Evolutionary conservation across 768 basidiomycete species (phyloP), one percentile per base, ranked within the genome.

Genomic region (Strobilomyces echinocephalus): DNA sequence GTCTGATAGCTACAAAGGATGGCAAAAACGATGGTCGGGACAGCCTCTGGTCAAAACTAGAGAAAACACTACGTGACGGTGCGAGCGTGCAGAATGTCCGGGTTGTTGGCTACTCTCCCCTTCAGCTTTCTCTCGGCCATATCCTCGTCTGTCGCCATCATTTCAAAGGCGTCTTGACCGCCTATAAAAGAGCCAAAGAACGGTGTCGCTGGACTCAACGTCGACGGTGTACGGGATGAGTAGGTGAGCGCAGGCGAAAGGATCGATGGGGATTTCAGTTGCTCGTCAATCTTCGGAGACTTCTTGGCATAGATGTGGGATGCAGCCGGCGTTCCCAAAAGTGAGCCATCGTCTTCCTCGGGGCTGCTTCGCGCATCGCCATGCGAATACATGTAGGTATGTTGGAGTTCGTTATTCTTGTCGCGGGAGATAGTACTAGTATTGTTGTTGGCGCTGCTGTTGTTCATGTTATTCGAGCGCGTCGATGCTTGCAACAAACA

Each of bases 181-280:
- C 64, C 51, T 18, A 45, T 46, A 63, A 87, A 85, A 8, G 81
- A 79, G 26, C 80, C 79, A 68, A 86, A 83, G 71, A 85, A 87
- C 11, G 85, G 85, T 11, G 85, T 87, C 11, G 83, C 79, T 16
- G 85, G 85, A 63, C 85, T 87, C 50, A 86, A 73, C 28, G 82
- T 85, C 36, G 82, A 80, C 15, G 83, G 80, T 26, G 84, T 82
- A 41, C 74, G 73, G 20, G 77, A 82, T n/a, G 82, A 82, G 61
- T 83, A 87, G 15, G 83, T 87, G 54, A 87, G 74, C 8, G 85
- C 79, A 10, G 85, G 85, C 5, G 85, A 87, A 24, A 85, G 76
- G 49, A 84, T 71, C 38, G 78, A 73, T 2, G 84, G 81, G 12
- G 82, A 82, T 36, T 56, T 71, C 16, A 69, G 57, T 52, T 63